Conservation (phyloP, 805 yeast genomes). For the Pichia californica region DNA sequence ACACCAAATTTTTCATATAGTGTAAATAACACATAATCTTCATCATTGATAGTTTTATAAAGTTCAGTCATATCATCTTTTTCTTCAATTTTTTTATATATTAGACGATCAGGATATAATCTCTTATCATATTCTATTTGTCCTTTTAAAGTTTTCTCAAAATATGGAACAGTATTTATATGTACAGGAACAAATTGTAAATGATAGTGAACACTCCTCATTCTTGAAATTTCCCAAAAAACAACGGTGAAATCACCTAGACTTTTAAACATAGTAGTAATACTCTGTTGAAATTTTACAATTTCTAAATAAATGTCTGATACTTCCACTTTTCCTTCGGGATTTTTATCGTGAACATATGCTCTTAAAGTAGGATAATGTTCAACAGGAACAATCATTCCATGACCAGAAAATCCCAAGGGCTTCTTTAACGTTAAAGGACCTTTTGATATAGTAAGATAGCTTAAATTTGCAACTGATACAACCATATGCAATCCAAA, state of each 20-base stretch:
- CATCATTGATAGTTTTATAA: constrained; percentile 21
- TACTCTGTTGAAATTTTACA: constrained; percentile 37
- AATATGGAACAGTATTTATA: constrained; percentile 31
- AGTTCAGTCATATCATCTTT: constrained; percentile 18
- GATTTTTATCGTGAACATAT: constrained; percentile 22
- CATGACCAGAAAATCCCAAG: constrained; percentile 69
- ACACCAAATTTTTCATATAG: constrained; percentile 20
- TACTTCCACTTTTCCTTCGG: constrained; percentile 21
- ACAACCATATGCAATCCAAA: constrained; percentile 76
- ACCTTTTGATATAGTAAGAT: constrained; percentile 79
- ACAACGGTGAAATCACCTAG: constrained; percentile 43
- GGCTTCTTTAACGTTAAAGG: constrained; percentile 55
- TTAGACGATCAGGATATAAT: constrained; percentile 35
- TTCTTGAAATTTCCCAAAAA: constrained; percentile 63
- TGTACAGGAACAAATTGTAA: constrained; percentile 68
- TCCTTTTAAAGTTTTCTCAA: constrained; percentile 41
- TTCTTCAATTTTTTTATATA: constrained; percentile 32
- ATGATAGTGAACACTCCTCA: constrained; percentile 65
- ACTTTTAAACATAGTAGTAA: constrained; percentile 42
- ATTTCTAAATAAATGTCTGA: constrained; percentile 40
- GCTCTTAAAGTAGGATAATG: constrained; percentile 46
- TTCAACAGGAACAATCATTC: constrained; percentile 69
- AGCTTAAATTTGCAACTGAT: constrained; percentile 60
- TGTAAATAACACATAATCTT: constrained; percentile 10
- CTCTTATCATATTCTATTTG: constrained; percentile 41